Evolutionary conservation across 305 asterid species (phyloP), one percentile per base, ranked within the genome.

Genomic region (Fraxinus velutina): DNA sequence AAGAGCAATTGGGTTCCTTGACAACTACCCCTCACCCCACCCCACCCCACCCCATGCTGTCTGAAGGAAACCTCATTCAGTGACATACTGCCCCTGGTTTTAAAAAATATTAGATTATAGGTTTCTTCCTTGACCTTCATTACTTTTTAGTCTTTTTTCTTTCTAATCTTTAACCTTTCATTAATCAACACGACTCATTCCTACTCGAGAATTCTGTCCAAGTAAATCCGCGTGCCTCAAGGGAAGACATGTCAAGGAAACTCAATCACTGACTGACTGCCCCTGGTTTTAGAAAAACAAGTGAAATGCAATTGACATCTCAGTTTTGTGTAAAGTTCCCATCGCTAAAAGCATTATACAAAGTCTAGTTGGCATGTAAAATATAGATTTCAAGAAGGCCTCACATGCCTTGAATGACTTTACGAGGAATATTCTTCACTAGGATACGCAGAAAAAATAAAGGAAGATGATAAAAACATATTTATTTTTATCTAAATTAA

Each of bases 201-300:
- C 22, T 55, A 15, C 66, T 55, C 9, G 1, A 4, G 66, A 7
- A n/a, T n/a, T 55, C 55, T 12, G 55, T 12, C 5, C 55, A 44
- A 13, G 2, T 55, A 55, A 55, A 55, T n/a, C 66, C 3, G 15
- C 24, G 66, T 6, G 66, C 24, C 66, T 55, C 24, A 17, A 9
- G 72, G 32, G 33, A 2, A 3, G 10, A 22, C 15, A 8, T 64
- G 72, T 64, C 72, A 15, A n/a, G 73, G 57, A 33, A 66, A 70
- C 32, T 6, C 50, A 77, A 44, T 68, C 47, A 32, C 27, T 1
- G 77, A 22, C 17, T 1, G 12, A 66, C 64, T 36, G 86, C 87
- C 86, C 87, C 85, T 79, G 72, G 87, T 87, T 89, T 75, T 57
- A 19, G 79, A 73, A 85, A 83, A 72, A 82, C 85, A 81, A 77